Percentiles rank a stretch among this genome's conserved stretches.
Conservation (phyloP, 164 flowering plant genomes). For the Macadamia integrifolia region DNA sequence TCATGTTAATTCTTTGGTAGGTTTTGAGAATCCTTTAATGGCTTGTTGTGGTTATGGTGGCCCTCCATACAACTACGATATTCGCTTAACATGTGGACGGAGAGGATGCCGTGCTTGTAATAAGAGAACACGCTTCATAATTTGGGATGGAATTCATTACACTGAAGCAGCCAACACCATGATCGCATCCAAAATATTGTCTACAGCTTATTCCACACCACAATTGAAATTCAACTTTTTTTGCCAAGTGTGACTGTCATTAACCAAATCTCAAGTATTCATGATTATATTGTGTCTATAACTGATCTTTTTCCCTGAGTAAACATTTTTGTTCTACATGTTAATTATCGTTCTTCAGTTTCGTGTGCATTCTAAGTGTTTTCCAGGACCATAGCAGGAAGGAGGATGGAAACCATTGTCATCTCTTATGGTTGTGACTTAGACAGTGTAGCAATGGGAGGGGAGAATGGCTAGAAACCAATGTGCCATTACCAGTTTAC, state of each 20-base stretch:
- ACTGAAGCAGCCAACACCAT: constrained; percentile 54
- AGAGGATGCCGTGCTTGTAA: constrained; percentile 30
- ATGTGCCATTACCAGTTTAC: too few species aligned
- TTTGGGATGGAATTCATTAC: constrained; percentile 71
- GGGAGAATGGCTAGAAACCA: too few species aligned
- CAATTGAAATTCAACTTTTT: constrained; percentile 24
- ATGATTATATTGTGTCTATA: too few species aligned
- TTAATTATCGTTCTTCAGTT: too few species aligned
- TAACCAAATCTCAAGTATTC: neutral
- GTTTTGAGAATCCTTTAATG: constrained; percentile 46
- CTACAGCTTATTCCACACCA: constrained; percentile 40
- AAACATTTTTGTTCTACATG: too few species aligned
- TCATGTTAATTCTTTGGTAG: constrained; percentile 17
- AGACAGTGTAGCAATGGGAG: too few species aligned
- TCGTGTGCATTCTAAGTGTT: constrained; percentile 12
- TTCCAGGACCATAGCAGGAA: too few species aligned
- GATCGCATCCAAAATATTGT: constrained; percentile 43
- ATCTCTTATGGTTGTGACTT: too few species aligned
- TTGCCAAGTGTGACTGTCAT: constrained; percentile 10
- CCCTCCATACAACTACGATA: constrained; percentile 50
- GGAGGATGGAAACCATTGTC: too few species aligned
- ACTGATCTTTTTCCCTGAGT: too few species aligned
- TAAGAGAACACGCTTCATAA: constrained; percentile 28
- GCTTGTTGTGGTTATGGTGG: constrained; percentile 65
- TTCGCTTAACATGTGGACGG: constrained; percentile 33